Evolutionary conservation across 805 yeast species (phyloP).

Genomic region (Pichia phayaonensis): DNA sequence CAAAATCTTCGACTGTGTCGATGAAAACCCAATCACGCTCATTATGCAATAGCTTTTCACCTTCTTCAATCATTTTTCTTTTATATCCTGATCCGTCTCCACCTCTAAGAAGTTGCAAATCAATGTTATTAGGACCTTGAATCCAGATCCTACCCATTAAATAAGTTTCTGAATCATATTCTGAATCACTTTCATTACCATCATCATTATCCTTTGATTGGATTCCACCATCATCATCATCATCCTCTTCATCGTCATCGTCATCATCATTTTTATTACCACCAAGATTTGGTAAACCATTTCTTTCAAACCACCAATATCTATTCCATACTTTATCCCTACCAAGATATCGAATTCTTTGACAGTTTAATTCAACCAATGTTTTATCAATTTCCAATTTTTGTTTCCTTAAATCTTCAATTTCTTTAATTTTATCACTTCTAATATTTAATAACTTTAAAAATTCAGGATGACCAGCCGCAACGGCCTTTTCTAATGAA

Average conservation of each 20-base stretch:
- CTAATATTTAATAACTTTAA: conserved; percentile 38
- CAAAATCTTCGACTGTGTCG: conserved; percentile 54
- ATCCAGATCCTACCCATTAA: conserved; percentile 83
- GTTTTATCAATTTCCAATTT: conserved; percentile 51
- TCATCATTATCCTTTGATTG: conserved; percentile 26
- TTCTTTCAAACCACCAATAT: conserved; percentile 92
- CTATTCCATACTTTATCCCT: conserved; percentile 76
- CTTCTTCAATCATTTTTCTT: conserved; percentile 56
- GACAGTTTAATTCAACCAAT: conserved; percentile 65
- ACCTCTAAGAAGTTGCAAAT: conserved; percentile 36
- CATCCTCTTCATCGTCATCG: conserved; percentile 30
- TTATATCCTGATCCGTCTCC: conserved; percentile 33
- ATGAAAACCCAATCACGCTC: conserved; percentile 62
- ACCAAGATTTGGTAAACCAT: conserved; percentile 57
- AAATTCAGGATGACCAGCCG: conserved; percentile 36
- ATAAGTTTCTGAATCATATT: conserved; percentile 49
- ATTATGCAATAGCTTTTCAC: conserved; percentile 44
- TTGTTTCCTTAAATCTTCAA: conserved; percentile 40
- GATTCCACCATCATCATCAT: conserved; percentile 36
- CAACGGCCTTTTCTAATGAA: conserved; percentile 30
- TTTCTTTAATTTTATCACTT: conserved; percentile 30
- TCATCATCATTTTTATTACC: conserved; percentile 17
- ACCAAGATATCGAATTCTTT: conserved; percentile 70
- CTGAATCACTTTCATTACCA: conserved; percentile 34
- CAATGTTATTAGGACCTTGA: conserved; percentile 71